A percentile compares a stretch with the other conserved stretches of the same genome.
Evolutionary conservation across 129 eudicot species (phyloP).

Genomic region (Centrapalus pauciflorus): DNA sequence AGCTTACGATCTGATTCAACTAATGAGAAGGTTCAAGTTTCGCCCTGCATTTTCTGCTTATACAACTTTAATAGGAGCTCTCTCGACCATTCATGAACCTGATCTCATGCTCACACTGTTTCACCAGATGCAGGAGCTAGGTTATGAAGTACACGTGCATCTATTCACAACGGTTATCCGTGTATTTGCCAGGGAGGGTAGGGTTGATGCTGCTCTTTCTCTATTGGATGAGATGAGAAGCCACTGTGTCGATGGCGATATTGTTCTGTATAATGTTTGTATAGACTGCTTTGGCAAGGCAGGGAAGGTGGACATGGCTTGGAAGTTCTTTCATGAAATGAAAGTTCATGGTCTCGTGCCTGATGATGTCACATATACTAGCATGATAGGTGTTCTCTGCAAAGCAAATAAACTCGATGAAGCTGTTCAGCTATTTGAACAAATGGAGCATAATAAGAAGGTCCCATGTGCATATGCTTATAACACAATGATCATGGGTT

Average conservation of each 20-base stretch:
- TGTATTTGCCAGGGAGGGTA: conserved; percentile 63
- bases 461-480: conserved; percentile 97
- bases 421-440: conserved; percentile 74
- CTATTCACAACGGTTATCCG: conserved; percentile 80
- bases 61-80: conserved; percentile 83
- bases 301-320: conserved; percentile 93
- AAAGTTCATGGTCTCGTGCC: conserved; percentile 58
- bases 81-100: conserved; percentile 49
- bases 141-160: conserved; percentile 80
- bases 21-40: conserved; percentile 82
- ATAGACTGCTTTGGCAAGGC: conserved; percentile 84
- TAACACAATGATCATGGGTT: conserved; percentile 94
- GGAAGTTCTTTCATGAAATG: conserved; percentile 97
- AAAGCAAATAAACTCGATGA: conserved; percentile 69
- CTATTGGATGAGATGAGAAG: conserved; percentile 81
- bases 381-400: conserved; percentile 91
- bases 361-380: conserved; percentile 85
- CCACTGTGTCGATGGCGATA: conserved; percentile 55
- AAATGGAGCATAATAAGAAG: conserved; percentile 55
- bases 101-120: conserved; percentile 68
- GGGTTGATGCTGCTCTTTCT: conserved; percentile 69
- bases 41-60: conserved; percentile 94
- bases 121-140: conserved; percentile 88
- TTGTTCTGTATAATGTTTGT: conserved; percentile 91
- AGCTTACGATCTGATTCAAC: conserved; percentile 62